phyloP scores from a whole-genome alignment of 768 basidiomycete species.

The Lentinula aciculospora region DNA sequence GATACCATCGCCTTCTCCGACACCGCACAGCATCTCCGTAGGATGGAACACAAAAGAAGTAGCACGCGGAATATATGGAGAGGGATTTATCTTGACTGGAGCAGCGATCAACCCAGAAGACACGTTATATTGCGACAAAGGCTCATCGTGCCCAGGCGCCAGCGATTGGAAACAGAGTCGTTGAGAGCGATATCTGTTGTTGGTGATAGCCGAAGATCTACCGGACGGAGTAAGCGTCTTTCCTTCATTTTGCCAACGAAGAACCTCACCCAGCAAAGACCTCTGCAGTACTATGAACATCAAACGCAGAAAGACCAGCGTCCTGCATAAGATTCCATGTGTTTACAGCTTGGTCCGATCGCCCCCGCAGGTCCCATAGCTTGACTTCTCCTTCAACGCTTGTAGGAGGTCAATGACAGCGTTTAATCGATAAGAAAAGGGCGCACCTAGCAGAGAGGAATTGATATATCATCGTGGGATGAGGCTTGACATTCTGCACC shows the following conservation, averaged over 20 bases:
- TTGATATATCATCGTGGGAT: conserved; percentile 61
- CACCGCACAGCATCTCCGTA: conserved; percentile 76
- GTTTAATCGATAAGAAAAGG: background rate
- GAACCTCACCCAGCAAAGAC: conserved; percentile 77
- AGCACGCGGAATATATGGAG: conserved; percentile 53
- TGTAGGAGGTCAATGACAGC: background rate
- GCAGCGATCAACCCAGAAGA: conserved; percentile 50
- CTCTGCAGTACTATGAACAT: conserved; percentile 76
- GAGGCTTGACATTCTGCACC: conserved; percentile 88
- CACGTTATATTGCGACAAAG: conserved; percentile 41
- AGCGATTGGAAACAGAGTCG: conserved; percentile 58
- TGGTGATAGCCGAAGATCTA: conserved; percentile 57
- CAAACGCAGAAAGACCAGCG: conserved; percentile 76
- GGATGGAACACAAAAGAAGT: conserved; percentile 79
- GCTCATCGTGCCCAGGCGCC: conserved; percentile 10
- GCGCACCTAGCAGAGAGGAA: conserved; percentile 83
- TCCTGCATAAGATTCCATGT: conserved; percentile 57
- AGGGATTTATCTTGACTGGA: conserved; percentile 50
- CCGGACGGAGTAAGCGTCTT: background rate
- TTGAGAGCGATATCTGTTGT: conserved; percentile 62
- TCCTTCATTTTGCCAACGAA: conserved; percentile 6
- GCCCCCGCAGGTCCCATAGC: conserved; percentile 81
- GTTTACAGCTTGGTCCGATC: conserved; percentile 47
- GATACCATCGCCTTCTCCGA: conserved; percentile 69
- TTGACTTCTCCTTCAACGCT: conserved; percentile 89